Evolutionary conservation across 2,329 filamentous ascomycete species (phyloP), one percentile per base, ranked within the genome.

Genomic region (Didymella pinodella): DNA sequence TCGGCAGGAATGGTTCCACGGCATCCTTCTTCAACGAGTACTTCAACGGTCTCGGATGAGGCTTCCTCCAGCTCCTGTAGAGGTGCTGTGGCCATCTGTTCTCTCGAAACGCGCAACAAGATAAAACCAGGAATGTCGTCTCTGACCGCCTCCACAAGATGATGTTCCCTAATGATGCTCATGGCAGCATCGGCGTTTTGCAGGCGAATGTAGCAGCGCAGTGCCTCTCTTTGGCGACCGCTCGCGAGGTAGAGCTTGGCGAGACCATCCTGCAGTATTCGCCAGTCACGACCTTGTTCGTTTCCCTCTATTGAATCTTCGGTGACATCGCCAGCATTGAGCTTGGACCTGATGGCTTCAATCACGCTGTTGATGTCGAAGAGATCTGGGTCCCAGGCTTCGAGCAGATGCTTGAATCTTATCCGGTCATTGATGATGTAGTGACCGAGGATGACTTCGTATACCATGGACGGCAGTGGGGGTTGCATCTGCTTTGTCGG

Each of bases 61-160:
- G 90, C 84, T 57, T 90, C 88, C 71, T 93, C 91, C 4, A 98
- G 83, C 62, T 97, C 92, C 0, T 83, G 76, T 18, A 87, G 79
- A 0, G 86, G 81, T 67, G 93, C 90, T 6, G 84, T 84, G 50
- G 85, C 84, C 58, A 90, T 79, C 65, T 90, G 86, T 50, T 88
- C 86, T 61, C 88, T 85, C 0, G 90, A 88, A 2, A 99, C 90
- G n/a, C 93, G 87, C 51, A 99, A 85, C 63, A 92, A 85, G 54
- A 99, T 90, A 68, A 99, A 91, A 34, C 91, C 89, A 4, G 93
- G 89, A 34, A 99, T 93, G 73, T 99, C 93, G 69, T 97, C 93
- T 0, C 87, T 87, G 12, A 98, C 88, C 1, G 92, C 90, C 69
- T 96, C 93, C 0, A 96, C 88, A n/a, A 99, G 84, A 73, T 96